These are phyloP conservation scores for Pseudocercospora vitis DNA, from an alignment of 2,329 filamentous ascomycete species.

Conservation along the genomic window DNA sequence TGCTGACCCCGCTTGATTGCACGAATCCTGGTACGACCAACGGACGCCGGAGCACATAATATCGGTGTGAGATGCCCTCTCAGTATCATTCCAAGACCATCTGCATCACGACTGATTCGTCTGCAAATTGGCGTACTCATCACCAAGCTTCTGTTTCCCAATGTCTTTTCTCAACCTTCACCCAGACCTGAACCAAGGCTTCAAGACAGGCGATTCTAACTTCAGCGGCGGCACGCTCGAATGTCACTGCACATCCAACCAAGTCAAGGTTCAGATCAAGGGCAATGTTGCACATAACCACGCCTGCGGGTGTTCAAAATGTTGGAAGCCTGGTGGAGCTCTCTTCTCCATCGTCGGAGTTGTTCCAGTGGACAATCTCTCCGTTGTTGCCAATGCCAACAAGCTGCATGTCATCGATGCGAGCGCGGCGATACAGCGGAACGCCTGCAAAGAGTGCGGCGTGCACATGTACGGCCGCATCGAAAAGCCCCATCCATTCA, in stretches of 20 bases:
- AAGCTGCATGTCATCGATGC: constrained; percentile 61
- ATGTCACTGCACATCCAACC: constrained; percentile 59
- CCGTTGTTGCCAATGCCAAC: constrained; percentile 57
- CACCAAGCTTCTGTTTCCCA: constrained; percentile 3
- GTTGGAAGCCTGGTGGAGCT: constrained; percentile 66
- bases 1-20: constrained; percentile 15
- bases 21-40: constrained; percentile 7
- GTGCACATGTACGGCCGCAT: constrained; percentile 66
- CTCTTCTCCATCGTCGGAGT: constrained; percentile 67
- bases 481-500: constrained; percentile 64
- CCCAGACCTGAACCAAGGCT: constrained; percentile 62
- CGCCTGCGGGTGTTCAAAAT: constrained; percentile 70
- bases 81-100: not conserved
- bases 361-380: constrained; percentile 55
- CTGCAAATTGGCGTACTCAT: not conserved
- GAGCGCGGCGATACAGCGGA: constrained; percentile 59
- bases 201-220: constrained; percentile 55
- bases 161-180: constrained; percentile 46
- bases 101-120: not conserved
- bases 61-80: constrained; percentile 2
- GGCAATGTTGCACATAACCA: constrained; percentile 68
- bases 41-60: constrained; percentile 3
- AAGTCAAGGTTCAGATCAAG: constrained; percentile 58
- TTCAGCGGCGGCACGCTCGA: constrained; percentile 62
- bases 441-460: constrained; percentile 62